Conservation (phyloP, 768 basidiomycete genomes). For the Tulasnella sp. region DNA sequence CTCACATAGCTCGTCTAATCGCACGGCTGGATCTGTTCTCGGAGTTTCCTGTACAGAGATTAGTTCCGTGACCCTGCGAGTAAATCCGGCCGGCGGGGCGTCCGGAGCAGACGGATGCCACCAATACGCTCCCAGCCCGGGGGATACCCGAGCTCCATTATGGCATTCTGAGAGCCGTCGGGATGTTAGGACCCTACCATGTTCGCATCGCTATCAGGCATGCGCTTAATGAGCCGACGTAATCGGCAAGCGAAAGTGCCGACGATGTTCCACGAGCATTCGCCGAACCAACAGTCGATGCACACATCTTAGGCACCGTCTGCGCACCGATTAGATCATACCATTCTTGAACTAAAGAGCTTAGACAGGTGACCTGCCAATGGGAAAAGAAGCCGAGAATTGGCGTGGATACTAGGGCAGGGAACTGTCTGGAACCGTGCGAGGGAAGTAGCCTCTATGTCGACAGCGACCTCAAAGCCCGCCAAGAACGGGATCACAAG, state of each 20-base stretch:
- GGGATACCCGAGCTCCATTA: background rate
- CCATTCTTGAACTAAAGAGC: background rate
- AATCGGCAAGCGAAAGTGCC: background rate
- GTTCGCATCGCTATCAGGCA: background rate
- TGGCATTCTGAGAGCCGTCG: background rate
- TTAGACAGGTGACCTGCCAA: background rate
- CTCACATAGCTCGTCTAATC: background rate
- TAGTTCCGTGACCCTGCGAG: background rate
- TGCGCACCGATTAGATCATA: background rate
- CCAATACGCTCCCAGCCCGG: background rate
- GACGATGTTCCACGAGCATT: constrained; percentile 6
- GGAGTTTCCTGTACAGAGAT: background rate
- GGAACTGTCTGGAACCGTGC: background rate
- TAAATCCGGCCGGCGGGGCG: background rate
- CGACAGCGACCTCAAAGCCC: background rate
- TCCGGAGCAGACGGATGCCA: background rate
- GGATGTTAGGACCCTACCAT: background rate
- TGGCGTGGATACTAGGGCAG: background rate
- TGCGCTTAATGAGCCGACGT: background rate
- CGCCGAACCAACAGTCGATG: background rate
- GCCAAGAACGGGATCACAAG: background rate
- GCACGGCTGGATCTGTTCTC: background rate
- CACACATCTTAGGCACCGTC: background rate
- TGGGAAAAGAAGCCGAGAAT: background rate
- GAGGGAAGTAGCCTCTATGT: background rate